phyloP scores from a whole-genome alignment of 768 basidiomycete species.

The Mycena sanguinolenta region DNA sequence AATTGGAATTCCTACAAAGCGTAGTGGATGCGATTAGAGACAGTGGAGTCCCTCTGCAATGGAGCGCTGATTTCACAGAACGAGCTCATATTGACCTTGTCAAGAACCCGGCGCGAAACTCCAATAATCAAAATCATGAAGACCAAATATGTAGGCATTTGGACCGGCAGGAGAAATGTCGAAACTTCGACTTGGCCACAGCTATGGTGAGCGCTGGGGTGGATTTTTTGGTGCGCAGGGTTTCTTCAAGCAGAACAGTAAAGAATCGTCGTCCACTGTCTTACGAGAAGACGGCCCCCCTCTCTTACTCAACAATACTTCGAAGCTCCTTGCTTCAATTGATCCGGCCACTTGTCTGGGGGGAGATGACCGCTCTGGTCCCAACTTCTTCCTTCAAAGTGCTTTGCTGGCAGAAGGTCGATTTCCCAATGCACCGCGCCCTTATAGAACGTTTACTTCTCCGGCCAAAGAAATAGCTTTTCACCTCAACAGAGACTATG shows the following conservation, averaged over 20 bases:
- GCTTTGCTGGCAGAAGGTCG: not conserved
- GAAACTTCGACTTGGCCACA: not conserved
- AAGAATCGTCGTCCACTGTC: too few relatives aligned
- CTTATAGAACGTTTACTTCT: slow-evolving; percentile 16
- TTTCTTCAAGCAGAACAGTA: not conserved
- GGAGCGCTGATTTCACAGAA: not conserved
- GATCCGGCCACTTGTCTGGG: not conserved
- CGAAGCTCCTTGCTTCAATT: not conserved
- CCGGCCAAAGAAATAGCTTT: slow-evolving; percentile 9
- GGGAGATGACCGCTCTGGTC: too few relatives aligned
- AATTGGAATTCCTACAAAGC: not conserved
- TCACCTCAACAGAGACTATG: slow-evolving; percentile 28
- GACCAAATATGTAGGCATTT: not conserved
- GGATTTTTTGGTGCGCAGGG: not conserved
- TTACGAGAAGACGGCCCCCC: not conserved
- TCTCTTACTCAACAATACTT: not conserved
- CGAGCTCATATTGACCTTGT: not conserved
- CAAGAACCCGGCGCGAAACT: not conserved
- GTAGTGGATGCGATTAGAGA: not conserved
- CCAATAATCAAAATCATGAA: not conserved
- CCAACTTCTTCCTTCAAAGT: not conserved
- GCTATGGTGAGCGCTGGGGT: not conserved
- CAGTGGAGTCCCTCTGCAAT: not conserved
- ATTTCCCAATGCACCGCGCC: slow-evolving; percentile 11
- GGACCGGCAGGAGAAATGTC: not conserved